A percentile compares a stretch with the other conserved stretches of the same genome.
These are phyloP conservation scores for Platanthera zijinensis DNA, from an alignment of 106 monocot species.

Conservation along the genomic window DNA sequence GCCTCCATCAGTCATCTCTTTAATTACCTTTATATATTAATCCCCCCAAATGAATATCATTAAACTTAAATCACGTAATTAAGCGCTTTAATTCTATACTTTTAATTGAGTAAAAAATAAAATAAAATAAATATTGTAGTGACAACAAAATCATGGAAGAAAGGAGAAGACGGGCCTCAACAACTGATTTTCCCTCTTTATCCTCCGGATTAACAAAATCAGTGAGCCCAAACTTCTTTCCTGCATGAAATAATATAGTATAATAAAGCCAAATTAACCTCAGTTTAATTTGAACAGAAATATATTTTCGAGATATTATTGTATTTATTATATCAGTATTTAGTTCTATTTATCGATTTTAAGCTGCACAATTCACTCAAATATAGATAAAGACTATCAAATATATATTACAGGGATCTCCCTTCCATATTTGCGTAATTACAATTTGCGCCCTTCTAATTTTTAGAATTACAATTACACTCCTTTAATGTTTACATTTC, in stretches of 20 bases:
- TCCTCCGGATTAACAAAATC: slow-evolving; percentile 84
- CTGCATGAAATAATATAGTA: slow-evolving; percentile 22
- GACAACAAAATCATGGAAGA: not conserved
- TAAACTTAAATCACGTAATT: not conserved
- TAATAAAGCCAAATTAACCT: not conserved
- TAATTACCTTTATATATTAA: slow-evolving; percentile 15
- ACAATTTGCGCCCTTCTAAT: too few species aligned
- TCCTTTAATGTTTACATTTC: too few species aligned
- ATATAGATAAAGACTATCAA: too few species aligned
- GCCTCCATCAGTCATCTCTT: slow-evolving; percentile 19
- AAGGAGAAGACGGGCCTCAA: slow-evolving; percentile 27
- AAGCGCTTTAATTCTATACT: not conserved
- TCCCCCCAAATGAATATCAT: not conserved
- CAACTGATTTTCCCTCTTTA: slow-evolving; percentile 43
- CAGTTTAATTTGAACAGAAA: too few species aligned
- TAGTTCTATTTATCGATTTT: too few species aligned
- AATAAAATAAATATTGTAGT: not conserved
- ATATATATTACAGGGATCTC: too few species aligned
- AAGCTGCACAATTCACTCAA: too few species aligned
- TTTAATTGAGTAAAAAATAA: not conserved
- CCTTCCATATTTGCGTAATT: too few species aligned
- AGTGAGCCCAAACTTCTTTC: slow-evolving; percentile 81
- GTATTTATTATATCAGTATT: too few species aligned
- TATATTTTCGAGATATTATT: too few species aligned
- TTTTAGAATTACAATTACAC: too few species aligned